Conservation (phyloP, 1,284 basidiomycete genomes). For the Ceratobasidium sp. region DNA sequence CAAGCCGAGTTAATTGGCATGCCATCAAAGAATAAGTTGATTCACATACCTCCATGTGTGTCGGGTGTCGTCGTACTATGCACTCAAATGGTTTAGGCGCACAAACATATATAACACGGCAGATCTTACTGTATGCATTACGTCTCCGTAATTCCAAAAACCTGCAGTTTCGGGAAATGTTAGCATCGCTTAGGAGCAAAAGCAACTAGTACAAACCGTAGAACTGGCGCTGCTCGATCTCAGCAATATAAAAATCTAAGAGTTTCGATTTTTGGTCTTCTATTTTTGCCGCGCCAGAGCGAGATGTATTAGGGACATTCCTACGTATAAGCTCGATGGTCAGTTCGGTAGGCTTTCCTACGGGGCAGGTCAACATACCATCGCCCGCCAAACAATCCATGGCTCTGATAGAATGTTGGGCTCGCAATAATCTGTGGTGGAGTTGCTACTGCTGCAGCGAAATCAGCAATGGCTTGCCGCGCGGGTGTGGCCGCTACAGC, state of each 20-base stretch:
- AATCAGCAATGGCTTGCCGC: constrained; percentile 55
- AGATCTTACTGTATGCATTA: constrained; percentile 59
- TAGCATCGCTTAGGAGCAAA: background rate
- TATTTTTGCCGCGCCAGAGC: constrained; percentile 57
- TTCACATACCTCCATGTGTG: constrained; percentile 58
- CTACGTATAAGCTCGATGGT: constrained; percentile 51
- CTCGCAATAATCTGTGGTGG: constrained; percentile 40
- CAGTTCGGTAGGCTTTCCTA: background rate
- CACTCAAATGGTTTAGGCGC: background rate
- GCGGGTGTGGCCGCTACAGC: constrained; percentile 59
- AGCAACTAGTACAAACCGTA: constrained; percentile 55
- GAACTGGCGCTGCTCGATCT: constrained; percentile 61
- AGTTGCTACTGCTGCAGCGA: constrained; percentile 53
- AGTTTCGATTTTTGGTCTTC: constrained; percentile 61
- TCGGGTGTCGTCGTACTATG: constrained; percentile 58
- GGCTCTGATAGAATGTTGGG: constrained; percentile 38
- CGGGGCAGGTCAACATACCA: constrained; percentile 3
- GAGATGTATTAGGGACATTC: constrained; percentile 59
- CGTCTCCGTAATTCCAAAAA: constrained; percentile 64
- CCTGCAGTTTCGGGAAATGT: background rate
- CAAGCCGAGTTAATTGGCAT: background rate
- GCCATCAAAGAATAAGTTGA: background rate
- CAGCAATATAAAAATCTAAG: constrained; percentile 63
- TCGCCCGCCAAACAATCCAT: constrained; percentile 39
- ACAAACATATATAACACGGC: constrained; percentile 51